Conservation (phyloP, 805 yeast genomes). For the Blastobotrys parvus region DNA sequence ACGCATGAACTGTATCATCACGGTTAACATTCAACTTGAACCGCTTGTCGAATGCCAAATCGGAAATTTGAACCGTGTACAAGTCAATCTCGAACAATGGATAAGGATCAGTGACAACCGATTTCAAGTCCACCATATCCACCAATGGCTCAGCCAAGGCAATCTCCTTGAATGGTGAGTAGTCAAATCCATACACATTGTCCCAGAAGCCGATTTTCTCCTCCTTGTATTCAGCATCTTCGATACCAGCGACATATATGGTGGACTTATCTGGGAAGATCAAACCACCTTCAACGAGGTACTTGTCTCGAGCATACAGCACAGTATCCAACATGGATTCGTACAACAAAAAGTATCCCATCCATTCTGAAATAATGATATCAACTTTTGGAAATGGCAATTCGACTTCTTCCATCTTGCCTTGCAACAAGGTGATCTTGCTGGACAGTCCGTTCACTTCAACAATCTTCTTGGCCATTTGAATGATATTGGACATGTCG, state of each 20-base stretch:
- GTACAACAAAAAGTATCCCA: constrained; percentile 94
- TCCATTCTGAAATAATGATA: constrained; percentile 96
- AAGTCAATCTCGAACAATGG: constrained; percentile 77
- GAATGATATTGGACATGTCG: constrained; percentile 94
- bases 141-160: constrained; percentile 94
- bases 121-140: constrained; percentile 78
- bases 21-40: constrained; percentile 68
- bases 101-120: constrained; percentile 65
- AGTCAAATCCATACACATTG: constrained; percentile 95
- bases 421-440: constrained; percentile 80
- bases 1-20: constrained; percentile 78
- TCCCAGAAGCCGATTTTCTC: constrained; percentile 94
- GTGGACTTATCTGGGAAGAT: constrained; percentile 92
- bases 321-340: constrained; percentile 99
- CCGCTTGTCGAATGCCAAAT: constrained; percentile 64
- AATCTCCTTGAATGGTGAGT: constrained; percentile 76
- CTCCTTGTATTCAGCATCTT: constrained; percentile 84
- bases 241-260: constrained; percentile 84
- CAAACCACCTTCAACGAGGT: constrained; percentile 69
- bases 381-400: constrained; percentile 86
- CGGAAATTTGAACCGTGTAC: constrained; percentile 77
- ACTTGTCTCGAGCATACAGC: constrained; percentile 85
- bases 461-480: constrained; percentile 87
- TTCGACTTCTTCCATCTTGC: constrained; percentile 85
- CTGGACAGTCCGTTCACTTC: constrained; percentile 75